Conservation (phyloP, 345 rosid species). For the Gossypium australe region DNA sequence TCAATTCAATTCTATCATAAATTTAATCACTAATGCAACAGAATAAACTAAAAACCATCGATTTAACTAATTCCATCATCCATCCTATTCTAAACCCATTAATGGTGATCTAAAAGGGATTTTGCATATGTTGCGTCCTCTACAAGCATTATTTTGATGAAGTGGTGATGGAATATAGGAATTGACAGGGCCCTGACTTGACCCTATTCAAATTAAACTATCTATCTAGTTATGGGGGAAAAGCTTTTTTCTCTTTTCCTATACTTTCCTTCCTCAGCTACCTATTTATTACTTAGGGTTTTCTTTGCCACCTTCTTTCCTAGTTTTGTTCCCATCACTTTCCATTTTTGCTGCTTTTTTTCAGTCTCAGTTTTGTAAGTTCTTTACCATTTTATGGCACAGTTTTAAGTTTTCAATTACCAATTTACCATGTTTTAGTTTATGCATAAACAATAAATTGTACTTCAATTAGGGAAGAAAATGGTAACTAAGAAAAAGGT, state of each 20-base stretch:
- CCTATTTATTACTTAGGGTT: slow-evolving; percentile 9
- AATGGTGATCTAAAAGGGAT: slow-evolving; percentile 12
- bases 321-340: slow-evolving; percentile 24
- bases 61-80: too few relatives aligned
- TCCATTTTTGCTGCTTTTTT: slow-evolving; percentile 23
- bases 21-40: too few relatives aligned
- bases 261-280: background rate
- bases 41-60: too few relatives aligned
- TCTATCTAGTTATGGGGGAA: background rate
- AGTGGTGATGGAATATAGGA: slow-evolving; percentile 13
- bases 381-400: background rate
- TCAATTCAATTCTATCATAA: too few relatives aligned
- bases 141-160: slow-evolving; percentile 21
- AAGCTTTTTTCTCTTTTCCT: background rate
- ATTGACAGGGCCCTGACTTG: slow-evolving; percentile 29
- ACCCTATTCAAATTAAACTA: background rate
- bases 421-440: background rate
- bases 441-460: background rate
- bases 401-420: too few relatives aligned
- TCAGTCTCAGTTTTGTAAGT: slow-evolving; percentile 9
- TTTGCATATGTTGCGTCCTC: slow-evolving; percentile 30
- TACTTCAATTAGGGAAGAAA: background rate
- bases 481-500: too few relatives aligned
- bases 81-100: background rate
- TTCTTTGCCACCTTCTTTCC: slow-evolving; percentile 19